These are phyloP conservation scores for Macaranga tanarius DNA, from an alignment of 441 rosid species.

Conservation along the genomic window DNA sequence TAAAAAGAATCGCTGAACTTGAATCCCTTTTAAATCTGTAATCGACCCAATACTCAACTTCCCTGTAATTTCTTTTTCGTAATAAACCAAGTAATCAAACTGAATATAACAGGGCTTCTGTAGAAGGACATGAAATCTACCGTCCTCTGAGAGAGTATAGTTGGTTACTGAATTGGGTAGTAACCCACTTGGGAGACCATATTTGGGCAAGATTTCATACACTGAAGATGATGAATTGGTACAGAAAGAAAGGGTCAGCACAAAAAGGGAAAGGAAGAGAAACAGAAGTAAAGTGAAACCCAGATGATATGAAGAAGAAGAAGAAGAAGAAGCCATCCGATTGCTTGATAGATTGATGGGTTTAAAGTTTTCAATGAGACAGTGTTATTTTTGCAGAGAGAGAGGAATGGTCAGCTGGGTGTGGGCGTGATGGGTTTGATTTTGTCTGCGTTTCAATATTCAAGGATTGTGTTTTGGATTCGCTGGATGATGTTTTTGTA, in stretches of 20 bases:
- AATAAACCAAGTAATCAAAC: slow-evolving; percentile 83
- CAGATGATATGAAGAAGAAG: slow-evolving; percentile 12
- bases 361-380: no score
- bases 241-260: slow-evolving; percentile 24
- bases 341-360: no score
- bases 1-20: slow-evolving; percentile 64
- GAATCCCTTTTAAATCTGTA: slow-evolving; percentile 67
- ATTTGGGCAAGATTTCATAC: slow-evolving; percentile 73
- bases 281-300: slow-evolving; percentile 14
- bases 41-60: slow-evolving; percentile 71
- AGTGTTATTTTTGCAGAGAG: no score
- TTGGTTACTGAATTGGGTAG: slow-evolving; percentile 56
- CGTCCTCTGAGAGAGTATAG: slow-evolving; percentile 67
- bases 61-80: slow-evolving; percentile 65
- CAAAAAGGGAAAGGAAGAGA: slow-evolving; percentile 28
- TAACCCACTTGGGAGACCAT: slow-evolving; percentile 85
- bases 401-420: no score
- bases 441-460: no score
- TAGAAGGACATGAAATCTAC: slow-evolving; percentile 53
- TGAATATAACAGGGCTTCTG: slow-evolving; percentile 56
- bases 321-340: slow-evolving; percentile 11
- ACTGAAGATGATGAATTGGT: slow-evolving; percentile 37
- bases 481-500: no score
- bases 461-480: no score
- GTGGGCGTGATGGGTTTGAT: no score